Percentiles rank a stretch among this genome's conserved stretches.
phyloP scores from a whole-genome alignment of 1,139 yeast species.

The Pichia sp. region DNA sequence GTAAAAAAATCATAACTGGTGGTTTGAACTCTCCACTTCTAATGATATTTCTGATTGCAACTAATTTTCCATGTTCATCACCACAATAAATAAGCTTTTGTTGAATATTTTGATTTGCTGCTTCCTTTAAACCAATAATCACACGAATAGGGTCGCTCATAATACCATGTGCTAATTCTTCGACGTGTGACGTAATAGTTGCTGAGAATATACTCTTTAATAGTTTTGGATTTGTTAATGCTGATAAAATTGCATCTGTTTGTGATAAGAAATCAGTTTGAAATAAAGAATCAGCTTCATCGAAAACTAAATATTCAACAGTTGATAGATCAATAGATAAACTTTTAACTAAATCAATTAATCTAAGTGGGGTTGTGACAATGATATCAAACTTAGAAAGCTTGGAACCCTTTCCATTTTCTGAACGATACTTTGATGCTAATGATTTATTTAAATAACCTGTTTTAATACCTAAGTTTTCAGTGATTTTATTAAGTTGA shows the following conservation, averaged over 20 bases:
- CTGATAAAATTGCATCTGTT: conserved; percentile 74
- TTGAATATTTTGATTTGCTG: conserved; percentile 77
- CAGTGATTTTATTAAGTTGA: conserved; percentile 55
- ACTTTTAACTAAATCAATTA: conserved; percentile 68
- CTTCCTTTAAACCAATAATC: conserved; percentile 90
- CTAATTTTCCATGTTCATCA: conserved; percentile 85
- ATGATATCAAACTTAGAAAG: conserved; percentile 69
- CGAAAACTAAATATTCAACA: conserved; percentile 74
- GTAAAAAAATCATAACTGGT: conserved; percentile 87
- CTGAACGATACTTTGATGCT: conserved; percentile 60
- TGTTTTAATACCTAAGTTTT: conserved; percentile 50
- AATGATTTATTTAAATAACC: conserved; percentile 71
- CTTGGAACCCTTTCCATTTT: conserved; percentile 34
- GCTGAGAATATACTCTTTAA: conserved; percentile 87
- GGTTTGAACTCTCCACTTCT: conserved; percentile 84
- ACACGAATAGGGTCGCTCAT: conserved; percentile 83
- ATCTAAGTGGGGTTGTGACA: conserved; percentile 81
- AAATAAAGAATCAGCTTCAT: conserved; percentile 93
- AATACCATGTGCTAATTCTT: conserved; percentile 76
- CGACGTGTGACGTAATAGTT: conserved; percentile 90
- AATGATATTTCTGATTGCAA: conserved; percentile 85
- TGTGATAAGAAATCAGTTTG: conserved; percentile 89
- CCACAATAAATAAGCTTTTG: conserved; percentile 86
- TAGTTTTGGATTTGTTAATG: conserved; percentile 50
- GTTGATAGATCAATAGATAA: conserved; percentile 52